Conservation (phyloP, 495 filamentous ascomycete species). For the Jackrogersella minutella region DNA sequence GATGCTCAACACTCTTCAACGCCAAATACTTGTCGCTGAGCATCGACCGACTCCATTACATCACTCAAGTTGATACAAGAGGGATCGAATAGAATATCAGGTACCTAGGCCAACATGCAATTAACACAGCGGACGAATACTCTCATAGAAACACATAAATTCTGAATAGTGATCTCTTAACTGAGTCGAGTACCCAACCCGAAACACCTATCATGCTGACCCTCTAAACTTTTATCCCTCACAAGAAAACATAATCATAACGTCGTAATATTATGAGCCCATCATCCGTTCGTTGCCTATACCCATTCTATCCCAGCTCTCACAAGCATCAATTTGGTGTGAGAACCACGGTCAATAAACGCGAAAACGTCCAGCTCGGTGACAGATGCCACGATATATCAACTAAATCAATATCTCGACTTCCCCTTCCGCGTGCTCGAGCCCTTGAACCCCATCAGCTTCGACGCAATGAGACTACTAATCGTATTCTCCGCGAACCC, state of each 20-base stretch:
- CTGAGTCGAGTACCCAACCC: conserved; percentile 9
- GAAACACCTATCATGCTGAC: conserved; percentile 19
- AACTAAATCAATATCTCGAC: conserved; percentile 6
- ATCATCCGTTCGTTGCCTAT: not conserved
- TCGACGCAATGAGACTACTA: conserved; percentile 41
- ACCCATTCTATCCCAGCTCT: not conserved
- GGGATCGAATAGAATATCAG: too few species aligned
- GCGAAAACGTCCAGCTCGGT: not conserved
- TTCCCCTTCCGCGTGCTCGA: conserved; percentile 6
- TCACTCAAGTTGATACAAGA: too few species aligned
- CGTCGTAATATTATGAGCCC: conserved; percentile 4
- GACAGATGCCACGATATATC: too few species aligned
- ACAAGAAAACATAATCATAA: conserved; percentile 12
- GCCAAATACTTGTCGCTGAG: too few species aligned
- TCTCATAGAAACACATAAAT: not conserved
- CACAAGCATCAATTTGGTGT: not conserved
- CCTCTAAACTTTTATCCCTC: conserved; percentile 13
- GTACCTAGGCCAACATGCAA: too few species aligned
- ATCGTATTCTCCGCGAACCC: conserved; percentile 44
- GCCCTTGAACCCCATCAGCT: conserved; percentile 34
- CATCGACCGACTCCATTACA: too few species aligned
- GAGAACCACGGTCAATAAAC: not conserved
- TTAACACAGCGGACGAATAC: not conserved
- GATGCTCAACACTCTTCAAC: too few species aligned
- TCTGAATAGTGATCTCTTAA: conserved; percentile 5